Percentiles rank a stretch among this genome's conserved stretches.
These are phyloP conservation scores for Geranium brycei DNA, from an alignment of 345 rosid genomes.

Conservation along the genomic window DNA sequence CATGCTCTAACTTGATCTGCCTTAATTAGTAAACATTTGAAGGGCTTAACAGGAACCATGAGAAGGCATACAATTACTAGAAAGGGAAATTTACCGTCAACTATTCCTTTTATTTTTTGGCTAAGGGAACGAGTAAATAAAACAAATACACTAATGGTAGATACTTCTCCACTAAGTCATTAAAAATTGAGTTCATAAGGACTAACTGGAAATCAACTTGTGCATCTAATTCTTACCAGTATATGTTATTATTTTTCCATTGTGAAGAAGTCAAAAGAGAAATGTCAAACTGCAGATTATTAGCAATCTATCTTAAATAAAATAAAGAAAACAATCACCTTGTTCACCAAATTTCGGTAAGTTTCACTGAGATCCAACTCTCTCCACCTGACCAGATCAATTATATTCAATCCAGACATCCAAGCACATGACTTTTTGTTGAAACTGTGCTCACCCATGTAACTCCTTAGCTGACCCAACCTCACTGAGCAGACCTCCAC, in stretches of 20 bases:
- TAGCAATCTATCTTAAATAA: background rate
- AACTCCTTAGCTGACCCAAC: conserved; percentile 47
- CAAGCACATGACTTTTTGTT: conserved; percentile 49
- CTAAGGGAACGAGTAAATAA: too few species aligned
- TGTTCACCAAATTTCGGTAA: conserved; percentile 35
- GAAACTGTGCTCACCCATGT: conserved; percentile 30
- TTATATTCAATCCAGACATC: conserved; percentile 85
- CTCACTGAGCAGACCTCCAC: conserved; percentile 54
- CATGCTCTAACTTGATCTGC: background rate
- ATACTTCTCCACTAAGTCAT: too few species aligned
- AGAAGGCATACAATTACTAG: background rate
- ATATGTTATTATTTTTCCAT: too few species aligned
- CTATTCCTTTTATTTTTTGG: background rate
- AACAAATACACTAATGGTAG: too few species aligned
- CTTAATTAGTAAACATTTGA: too few species aligned
- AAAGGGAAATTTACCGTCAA: background rate
- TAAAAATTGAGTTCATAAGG: too few species aligned
- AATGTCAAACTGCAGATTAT: background rate
- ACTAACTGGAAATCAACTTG: too few species aligned
- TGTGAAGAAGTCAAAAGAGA: too few species aligned
- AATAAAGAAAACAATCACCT: conserved; percentile 29
- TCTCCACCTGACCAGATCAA: conserved; percentile 78
- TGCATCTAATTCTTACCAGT: background rate
- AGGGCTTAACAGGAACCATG: background rate
- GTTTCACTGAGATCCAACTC: conserved; percentile 40